Base-by-base conservation (phyloP, 768 basidiomycete genomes). In the Suillus americanus region DNA sequence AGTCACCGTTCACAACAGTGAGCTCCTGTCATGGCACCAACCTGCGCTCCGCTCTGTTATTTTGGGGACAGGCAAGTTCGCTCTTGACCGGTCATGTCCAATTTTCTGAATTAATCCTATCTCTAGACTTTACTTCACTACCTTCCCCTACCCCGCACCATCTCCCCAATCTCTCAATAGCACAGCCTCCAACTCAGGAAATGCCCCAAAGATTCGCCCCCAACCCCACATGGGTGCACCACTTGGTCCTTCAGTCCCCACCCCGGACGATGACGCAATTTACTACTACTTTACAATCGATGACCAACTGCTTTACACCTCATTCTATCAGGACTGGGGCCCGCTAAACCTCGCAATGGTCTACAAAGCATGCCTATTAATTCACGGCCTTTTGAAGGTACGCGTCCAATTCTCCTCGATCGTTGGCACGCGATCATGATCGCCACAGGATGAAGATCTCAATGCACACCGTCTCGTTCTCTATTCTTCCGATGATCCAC, bases 311-410 rank as follows among this genome's bases (percentile, higher is more conserved):
- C 84, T 91, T 69, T 97, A 97, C 80, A 85, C 95, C 68, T 93
- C 91, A 38, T 97, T 97, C 84, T 96, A 91, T 75, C 89, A 94
- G 74, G 95, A 97, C 76, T 96, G 93, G 89, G 95, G 95, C 16
- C 95, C 95, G 37, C 82, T 95, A 62, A 95, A 95, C 74, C 82
- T 95, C 45, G 89, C 91, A n/a, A 92, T 92, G 91, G 91, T 95
- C 38, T 95, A 94, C 81, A 94, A 91, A 77, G 91, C 89, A 37
- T 96, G 95, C 78, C 92, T 97, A 40, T 86, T 94, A 68, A 90
- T 96, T 64, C 95, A 96, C 73, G 91, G 94, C 75, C 83, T 96
- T 56, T 84, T 95, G 48, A 90, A 93, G 82, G 92, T 92, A 63
- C 50, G 74, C 66, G n/a, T 75, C 67, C 63, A 16, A 56, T 66